Evolutionary conservation across 2,329 filamentous ascomycete species (phyloP).

Genomic region (Xylariomycetidae sp.): DNA sequence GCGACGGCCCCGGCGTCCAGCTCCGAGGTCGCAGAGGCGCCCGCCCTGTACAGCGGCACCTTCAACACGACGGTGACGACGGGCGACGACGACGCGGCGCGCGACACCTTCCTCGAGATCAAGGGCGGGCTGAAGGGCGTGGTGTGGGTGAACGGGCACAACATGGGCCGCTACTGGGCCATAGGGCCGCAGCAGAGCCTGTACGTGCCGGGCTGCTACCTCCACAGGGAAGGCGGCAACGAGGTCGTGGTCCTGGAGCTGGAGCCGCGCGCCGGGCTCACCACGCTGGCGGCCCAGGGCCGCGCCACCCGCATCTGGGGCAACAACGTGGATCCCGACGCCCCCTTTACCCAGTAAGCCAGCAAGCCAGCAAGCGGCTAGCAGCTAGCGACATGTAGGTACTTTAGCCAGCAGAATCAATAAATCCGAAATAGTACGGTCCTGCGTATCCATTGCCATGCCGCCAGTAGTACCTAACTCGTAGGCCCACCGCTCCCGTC

Average conservation of each 20-base stretch:
- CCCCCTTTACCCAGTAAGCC: no score
- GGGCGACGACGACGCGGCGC: slow-evolving; percentile 6
- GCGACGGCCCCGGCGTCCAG: no score
- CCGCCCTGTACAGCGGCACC: slow-evolving; percentile 13
- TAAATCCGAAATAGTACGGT: no score
- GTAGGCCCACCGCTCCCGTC: no score
- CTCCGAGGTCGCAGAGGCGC: background rate
- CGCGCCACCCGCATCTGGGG: background rate
- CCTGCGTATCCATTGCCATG: no score
- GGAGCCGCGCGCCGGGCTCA: slow-evolving; percentile 22
- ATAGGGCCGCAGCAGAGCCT: slow-evolving; percentile 36
- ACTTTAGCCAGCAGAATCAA: no score
- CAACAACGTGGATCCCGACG: slow-evolving; percentile 1
- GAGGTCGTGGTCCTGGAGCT: slow-evolving; percentile 32
- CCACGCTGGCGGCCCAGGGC: background rate
- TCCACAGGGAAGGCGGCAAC: slow-evolving; percentile 26
- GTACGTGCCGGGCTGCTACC: slow-evolving; percentile 31
- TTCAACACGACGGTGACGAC: slow-evolving; percentile 12
- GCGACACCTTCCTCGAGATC: slow-evolving; percentile 27
- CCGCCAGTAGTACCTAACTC: no score
- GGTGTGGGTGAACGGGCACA: slow-evolving; percentile 36
- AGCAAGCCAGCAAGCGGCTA: no score
- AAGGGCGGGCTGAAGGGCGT: slow-evolving; percentile 32
- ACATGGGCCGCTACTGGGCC: slow-evolving; percentile 36
- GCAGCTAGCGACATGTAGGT: no score